Percentiles rank a stretch among this genome's conserved stretches.
Conservation (phyloP, 2,329 filamentous ascomycete genomes). For the Zasmidium angulare region DNA sequence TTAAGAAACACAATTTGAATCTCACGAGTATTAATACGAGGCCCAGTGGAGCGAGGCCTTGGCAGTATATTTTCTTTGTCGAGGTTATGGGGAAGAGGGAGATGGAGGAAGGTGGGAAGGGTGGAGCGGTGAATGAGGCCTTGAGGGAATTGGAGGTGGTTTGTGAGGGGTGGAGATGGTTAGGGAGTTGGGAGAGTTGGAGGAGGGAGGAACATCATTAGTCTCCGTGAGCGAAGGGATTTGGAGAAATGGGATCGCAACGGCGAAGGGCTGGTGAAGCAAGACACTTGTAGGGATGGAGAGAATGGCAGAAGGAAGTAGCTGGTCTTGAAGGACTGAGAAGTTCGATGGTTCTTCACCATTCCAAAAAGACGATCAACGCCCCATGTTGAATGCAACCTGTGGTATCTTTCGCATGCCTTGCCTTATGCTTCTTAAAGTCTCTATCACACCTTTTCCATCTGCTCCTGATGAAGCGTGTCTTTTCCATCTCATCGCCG, state of each 20-base stretch:
- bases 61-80: constrained; percentile 94
- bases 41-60: constrained; percentile 69
- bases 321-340: too few species aligned
- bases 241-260: constrained; percentile 23
- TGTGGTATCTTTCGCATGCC: not conserved
- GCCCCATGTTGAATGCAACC: not conserved
- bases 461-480: too few species aligned
- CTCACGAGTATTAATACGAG: constrained; percentile 87
- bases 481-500: too few species aligned
- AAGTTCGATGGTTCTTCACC: too few species aligned
- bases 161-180: constrained; percentile 63
- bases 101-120: constrained; percentile 49
- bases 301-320: not conserved
- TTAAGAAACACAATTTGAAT: constrained; percentile 71
- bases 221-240: constrained; percentile 44
- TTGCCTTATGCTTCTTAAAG: not conserved
- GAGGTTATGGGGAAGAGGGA: constrained; percentile 73
- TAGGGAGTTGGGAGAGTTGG: constrained; percentile 36
- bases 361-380: not conserved
- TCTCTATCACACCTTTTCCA: not conserved
- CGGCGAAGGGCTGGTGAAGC: not conserved
- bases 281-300: not conserved
- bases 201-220: too few species aligned
- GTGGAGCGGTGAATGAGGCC: constrained; percentile 60
- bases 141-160: constrained; percentile 59